phyloP scores from a whole-genome alignment of 2,329 filamentous ascomycete genomes.

The Trichoderma brevicompactum region DNA sequence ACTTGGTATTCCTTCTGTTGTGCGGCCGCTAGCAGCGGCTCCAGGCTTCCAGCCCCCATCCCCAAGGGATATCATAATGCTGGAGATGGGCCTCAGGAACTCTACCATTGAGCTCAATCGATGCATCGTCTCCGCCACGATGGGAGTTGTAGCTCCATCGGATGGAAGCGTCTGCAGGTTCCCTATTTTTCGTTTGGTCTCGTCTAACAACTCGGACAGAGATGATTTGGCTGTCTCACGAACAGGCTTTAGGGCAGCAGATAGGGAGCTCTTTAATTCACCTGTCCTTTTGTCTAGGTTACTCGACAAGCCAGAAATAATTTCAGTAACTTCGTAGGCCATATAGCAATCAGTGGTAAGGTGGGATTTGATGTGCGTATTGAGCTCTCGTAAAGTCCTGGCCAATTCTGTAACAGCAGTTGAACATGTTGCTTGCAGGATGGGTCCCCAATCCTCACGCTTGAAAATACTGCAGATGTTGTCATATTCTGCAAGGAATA shows the following conservation, averaged over 20 bases:
- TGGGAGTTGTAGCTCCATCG: slow-evolving; percentile 77
- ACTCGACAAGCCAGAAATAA: slow-evolving; percentile 78
- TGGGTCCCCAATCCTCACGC: slow-evolving; percentile 79
- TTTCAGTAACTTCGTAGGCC: slow-evolving; percentile 92
- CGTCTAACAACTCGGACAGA: slow-evolving; percentile 79
- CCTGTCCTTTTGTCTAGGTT: slow-evolving; percentile 81
- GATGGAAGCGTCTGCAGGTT: slow-evolving; percentile 69
- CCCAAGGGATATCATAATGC: slow-evolving; percentile 88
- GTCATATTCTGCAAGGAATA: slow-evolving; percentile 87
- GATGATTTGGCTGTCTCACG: slow-evolving; percentile 91
- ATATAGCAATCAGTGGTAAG: slow-evolving; percentile 91
- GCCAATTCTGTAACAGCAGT: slow-evolving; percentile 79
- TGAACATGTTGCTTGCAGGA: slow-evolving; percentile 80
- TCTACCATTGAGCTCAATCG: slow-evolving; percentile 84
- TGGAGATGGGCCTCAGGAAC: slow-evolving; percentile 83
- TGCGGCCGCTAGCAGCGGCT: slow-evolving; percentile 55
- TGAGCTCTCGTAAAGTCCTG: slow-evolving; percentile 84
- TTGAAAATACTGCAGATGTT: slow-evolving; percentile 87
- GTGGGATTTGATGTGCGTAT: slow-evolving; percentile 84
- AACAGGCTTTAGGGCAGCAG: slow-evolving; percentile 84
- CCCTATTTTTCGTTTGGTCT: slow-evolving; percentile 73
- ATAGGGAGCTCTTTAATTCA: slow-evolving; percentile 80
- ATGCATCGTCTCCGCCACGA: slow-evolving; percentile 84
- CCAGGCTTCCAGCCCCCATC: slow-evolving; percentile 84
- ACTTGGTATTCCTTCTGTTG: slow-evolving; percentile 68